Evolutionary conservation across 768 basidiomycete species (phyloP).

Genomic region (Gymnopilus junonius): DNA sequence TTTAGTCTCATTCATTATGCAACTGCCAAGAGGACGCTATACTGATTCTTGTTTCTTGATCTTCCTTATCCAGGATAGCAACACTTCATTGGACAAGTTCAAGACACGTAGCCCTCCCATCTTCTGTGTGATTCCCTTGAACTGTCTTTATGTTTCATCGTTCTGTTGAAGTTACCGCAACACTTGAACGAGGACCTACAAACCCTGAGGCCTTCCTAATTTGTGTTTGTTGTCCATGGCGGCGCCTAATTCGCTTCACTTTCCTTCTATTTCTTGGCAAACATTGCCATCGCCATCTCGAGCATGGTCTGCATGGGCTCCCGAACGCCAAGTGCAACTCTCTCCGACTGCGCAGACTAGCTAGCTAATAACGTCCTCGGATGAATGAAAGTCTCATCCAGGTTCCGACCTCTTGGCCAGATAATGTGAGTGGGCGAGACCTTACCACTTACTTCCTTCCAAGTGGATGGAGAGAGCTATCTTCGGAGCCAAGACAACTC

Average conservation of each 20-base stretch:
- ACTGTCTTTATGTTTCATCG: background rate
- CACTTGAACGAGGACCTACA: background rate
- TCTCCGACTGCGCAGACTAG: background rate
- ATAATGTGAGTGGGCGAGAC: background rate
- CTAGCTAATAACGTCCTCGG: background rate
- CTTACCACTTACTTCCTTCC: no score
- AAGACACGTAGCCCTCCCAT: background rate
- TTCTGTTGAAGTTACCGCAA: background rate
- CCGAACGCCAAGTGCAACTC: constrained; percentile 3
- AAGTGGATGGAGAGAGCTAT: background rate
- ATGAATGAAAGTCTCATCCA: background rate
- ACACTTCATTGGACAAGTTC: background rate
- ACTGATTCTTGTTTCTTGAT: background rate
- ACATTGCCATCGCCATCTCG: background rate
- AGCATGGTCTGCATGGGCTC: background rate
- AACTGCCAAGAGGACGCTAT: background rate
- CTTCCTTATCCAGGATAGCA: background rate
- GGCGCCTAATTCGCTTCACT: constrained; percentile 3
- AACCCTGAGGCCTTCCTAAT: background rate
- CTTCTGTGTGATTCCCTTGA: background rate
- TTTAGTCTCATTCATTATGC: background rate
- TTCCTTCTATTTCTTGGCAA: background rate
- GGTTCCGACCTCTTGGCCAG: background rate
- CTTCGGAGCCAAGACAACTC: background rate
- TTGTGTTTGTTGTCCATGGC: background rate